Percentiles rank a stretch among this genome's conserved stretches.
Evolutionary conservation across 768 basidiomycete genomes (phyloP).

Genomic region (Trametopsis cervina): DNA sequence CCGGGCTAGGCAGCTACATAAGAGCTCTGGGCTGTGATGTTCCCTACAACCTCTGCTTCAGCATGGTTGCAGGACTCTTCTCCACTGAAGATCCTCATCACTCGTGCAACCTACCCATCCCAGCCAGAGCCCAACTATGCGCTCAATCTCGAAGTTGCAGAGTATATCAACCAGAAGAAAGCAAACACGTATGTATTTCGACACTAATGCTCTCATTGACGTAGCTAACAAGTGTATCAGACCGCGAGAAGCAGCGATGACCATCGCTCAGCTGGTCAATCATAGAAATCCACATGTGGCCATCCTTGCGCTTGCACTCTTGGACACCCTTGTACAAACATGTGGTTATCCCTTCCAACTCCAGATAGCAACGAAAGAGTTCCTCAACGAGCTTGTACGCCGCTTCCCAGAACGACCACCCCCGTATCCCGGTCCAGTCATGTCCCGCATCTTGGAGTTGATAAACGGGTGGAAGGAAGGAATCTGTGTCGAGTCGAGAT

Average conservation of each 20-base stretch:
- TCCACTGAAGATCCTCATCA: slow-evolving; percentile 63
- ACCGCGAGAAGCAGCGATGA: slow-evolving; percentile 88
- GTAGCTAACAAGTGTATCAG: slow-evolving; percentile 26
- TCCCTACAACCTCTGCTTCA: slow-evolving; percentile 5
- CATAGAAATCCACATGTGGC: slow-evolving; percentile 91
- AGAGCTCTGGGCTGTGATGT: slow-evolving; percentile 2
- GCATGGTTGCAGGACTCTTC: slow-evolving; percentile 45
- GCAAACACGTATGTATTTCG: slow-evolving; percentile 74
- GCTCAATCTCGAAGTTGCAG: slow-evolving; percentile 87
- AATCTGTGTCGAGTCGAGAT: slow-evolving; percentile 81
- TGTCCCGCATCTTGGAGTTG: slow-evolving; percentile 89
- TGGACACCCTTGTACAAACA: slow-evolving; percentile 88
- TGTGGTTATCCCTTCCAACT: slow-evolving; percentile 98
- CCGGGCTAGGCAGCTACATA: no score
- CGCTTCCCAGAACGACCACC: slow-evolving; percentile 97
- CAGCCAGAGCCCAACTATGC: slow-evolving; percentile 89
- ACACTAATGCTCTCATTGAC: neutral
- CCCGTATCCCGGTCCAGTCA: slow-evolving; percentile 89
- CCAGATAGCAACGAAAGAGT: slow-evolving; percentile 95
- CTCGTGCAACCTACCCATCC: slow-evolving; percentile 82
- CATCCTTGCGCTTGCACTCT: slow-evolving; percentile 75
- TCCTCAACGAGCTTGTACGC: slow-evolving; percentile 95
- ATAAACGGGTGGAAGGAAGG: slow-evolving; percentile 94
- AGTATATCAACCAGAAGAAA: slow-evolving; percentile 90
- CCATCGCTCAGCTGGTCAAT: slow-evolving; percentile 78